Evolutionary conservation across 1,284 basidiomycete genomes (phyloP).

Genomic region (Boletellus deceptivus): DNA sequence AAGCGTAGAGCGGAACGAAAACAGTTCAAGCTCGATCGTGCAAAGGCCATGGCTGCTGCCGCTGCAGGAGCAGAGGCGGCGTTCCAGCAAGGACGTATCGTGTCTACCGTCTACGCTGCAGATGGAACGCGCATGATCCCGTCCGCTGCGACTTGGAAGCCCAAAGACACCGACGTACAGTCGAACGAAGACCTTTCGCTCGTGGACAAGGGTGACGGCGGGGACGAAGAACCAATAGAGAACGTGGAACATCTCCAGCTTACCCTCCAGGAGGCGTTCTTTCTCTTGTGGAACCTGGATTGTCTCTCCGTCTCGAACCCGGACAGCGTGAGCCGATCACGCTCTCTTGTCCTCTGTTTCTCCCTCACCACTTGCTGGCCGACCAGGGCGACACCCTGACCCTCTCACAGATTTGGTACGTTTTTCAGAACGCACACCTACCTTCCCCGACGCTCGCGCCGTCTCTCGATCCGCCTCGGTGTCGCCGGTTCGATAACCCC

Average conservation of each 20-base stretch:
- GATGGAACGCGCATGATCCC: slow-evolving; percentile 52
- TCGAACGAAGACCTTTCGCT: slow-evolving; percentile 4
- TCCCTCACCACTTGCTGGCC: slow-evolving; percentile 5
- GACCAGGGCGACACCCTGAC: slow-evolving; percentile 50
- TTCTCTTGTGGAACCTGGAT: slow-evolving; percentile 81
- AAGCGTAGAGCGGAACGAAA: slow-evolving; percentile 81
- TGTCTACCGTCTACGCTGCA: slow-evolving; percentile 52
- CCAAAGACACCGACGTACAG: slow-evolving; percentile 24
- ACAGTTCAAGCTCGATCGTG: slow-evolving; percentile 89
- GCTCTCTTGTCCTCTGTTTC: neutral
- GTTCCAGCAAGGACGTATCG: slow-evolving; percentile 61
- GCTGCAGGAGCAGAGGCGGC: slow-evolving; percentile 72
- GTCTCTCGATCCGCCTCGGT: slow-evolving; percentile 31
- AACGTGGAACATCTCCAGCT: slow-evolving; percentile 93
- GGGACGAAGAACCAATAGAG: slow-evolving; percentile 50
- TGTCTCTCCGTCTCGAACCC: slow-evolving; percentile 77
- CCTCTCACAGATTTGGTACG: slow-evolving; percentile 56
- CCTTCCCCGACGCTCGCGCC: slow-evolving; percentile 34
- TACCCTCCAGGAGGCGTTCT: slow-evolving; percentile 90
- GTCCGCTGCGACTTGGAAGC: slow-evolving; percentile 77
- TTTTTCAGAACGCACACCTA: slow-evolving; percentile 50
- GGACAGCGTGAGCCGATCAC: slow-evolving; percentile 48
- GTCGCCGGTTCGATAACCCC: slow-evolving; percentile 78
- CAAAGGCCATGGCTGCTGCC: slow-evolving; percentile 70
- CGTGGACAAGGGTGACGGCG: slow-evolving; percentile 30